phyloP scores from a whole-genome alignment of 2,329 filamentous ascomycete species.

The Colletotrichum costaricense region DNA sequence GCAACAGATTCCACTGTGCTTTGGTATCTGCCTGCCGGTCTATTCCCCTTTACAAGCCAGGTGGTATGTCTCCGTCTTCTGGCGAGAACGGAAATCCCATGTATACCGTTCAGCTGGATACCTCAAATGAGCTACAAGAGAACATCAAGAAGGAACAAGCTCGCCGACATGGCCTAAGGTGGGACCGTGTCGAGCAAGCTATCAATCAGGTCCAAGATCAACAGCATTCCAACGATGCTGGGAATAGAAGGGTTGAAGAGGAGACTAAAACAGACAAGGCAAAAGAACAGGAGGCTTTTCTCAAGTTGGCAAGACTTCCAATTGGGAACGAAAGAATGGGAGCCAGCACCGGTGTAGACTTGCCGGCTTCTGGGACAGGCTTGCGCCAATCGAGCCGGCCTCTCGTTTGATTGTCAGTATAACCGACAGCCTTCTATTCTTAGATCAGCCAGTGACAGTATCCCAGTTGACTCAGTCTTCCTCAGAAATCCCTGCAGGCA shows the following conservation, averaged over 20 bases:
- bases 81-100: constrained; percentile 36
- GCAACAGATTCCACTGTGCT: constrained; percentile 81
- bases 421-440: neutral
- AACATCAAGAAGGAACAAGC: constrained; percentile 35
- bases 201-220: too few relatives aligned
- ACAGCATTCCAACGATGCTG: neutral
- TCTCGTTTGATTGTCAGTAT: neutral
- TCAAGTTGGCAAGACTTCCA: neutral
- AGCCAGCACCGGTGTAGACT: neutral
- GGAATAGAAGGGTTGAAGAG: neutral
- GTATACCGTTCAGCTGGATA: constrained; percentile 30
- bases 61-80: constrained; percentile 12
- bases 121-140: constrained; percentile 10
- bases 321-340: neutral
- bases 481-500: too few relatives aligned
- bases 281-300: constrained; percentile 15
- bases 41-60: constrained; percentile 67
- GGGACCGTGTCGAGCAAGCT: constrained; percentile 6
- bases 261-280: neutral
- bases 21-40: constrained; percentile 76
- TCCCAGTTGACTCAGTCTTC: too few relatives aligned
- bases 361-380: neutral
- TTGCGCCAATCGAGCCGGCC: neutral
- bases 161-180: constrained; percentile 28
- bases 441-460: too few relatives aligned